Evolutionary conservation across 179 eudicot species (phyloP), one percentile per base, ranked within the genome.

Genomic region (Patellifolia procumbens): DNA sequence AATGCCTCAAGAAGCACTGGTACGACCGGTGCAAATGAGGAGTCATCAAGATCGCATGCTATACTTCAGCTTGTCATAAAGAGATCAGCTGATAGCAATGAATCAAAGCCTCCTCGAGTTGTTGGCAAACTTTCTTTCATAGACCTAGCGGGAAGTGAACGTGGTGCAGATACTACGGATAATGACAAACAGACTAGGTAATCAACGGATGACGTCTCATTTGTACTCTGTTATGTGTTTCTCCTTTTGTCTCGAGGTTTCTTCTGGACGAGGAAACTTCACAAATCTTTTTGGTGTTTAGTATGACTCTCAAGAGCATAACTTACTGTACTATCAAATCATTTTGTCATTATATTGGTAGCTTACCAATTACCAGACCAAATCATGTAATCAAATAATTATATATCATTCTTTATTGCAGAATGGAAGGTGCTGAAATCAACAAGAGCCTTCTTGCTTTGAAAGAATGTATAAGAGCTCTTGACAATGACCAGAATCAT

Each of bases 121-220:
- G 91, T 91, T 76, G 99, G 99, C 58, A 95, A 95, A 80, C 93
- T 95, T 78, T 95, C 99, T 60, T 95, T 95, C 82, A 95, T 95
- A 76, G 99, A 95, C 74, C 99, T 95, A 82, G 99, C 99, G 58
- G 99, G 99, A 79, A 95, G 99, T 84, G 99, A 95, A 83, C 99
- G 99, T 43, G 99, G 99, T 81, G 99, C 99, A 26, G 99, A 95
- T 83, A 95, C 99, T 28, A 93, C 97, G 48, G 99, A 95, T 74
- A 95, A 95, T 83, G 99, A 95, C 81, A 95, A 93, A 81, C 99
- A 95, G 81, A 95, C 97, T 42, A 90, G 97, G 99, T 83, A 78
- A 35, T 37, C 15, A 65, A 58, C 31, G 7, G 16, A 73, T 70
- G 43, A 24, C 61, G 13, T 66, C 26, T 4, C 24, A 49, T 26